A percentile compares a stretch with the other conserved stretches of the same genome.
These are phyloP conservation scores for Ulmus americana DNA, from an alignment of 331 rosid genomes.

Conservation along the genomic window DNA sequence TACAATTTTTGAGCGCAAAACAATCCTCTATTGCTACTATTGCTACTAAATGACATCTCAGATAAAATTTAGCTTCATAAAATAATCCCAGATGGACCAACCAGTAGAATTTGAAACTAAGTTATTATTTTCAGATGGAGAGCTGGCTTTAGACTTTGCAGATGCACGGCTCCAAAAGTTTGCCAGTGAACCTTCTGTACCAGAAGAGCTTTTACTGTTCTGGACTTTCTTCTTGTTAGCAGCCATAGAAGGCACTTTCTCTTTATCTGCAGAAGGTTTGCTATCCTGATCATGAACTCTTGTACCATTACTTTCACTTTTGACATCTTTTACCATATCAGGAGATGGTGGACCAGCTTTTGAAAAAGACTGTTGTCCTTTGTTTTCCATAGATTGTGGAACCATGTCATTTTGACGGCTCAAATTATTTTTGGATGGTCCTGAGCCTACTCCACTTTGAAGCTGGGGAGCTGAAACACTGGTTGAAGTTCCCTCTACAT, in stretches of 20 bases:
- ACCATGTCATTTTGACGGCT: conserved; percentile 19
- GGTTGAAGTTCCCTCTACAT: conserved; percentile 34
- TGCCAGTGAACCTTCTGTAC: conserved; percentile 66
- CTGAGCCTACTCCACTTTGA: conserved; percentile 33
- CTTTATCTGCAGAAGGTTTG: conserved; percentile 46
- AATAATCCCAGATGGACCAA: conserved; percentile 34
- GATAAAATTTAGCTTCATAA: conserved; percentile 13
- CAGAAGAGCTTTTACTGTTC: conserved; percentile 51
- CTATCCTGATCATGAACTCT: conserved; percentile 36
- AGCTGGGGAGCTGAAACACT: conserved; percentile 33
- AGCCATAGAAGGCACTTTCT: conserved; percentile 45
- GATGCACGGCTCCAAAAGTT: conserved; percentile 84
- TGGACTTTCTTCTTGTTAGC: conserved; percentile 54
- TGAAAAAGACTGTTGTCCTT: conserved; percentile 32
- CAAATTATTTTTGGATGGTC: conserved; percentile 32
- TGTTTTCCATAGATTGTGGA: conserved; percentile 33
- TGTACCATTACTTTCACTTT: conserved; percentile 46
- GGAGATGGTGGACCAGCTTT: conserved; percentile 38
- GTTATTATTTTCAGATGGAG: conserved; percentile 36
- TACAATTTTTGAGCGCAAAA: not conserved
- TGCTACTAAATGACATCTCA: conserved; percentile 9
- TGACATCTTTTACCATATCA: conserved; percentile 49
- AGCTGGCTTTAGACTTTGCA: conserved; percentile 53
- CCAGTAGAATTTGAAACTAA: conserved; percentile 42
- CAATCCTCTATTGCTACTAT: not conserved